A percentile compares a stretch with the other conserved stretches of the same genome.
phyloP scores from a whole-genome alignment of 192 early-diverging fungal genomes.

The Funneliformis mosseae region DNA sequence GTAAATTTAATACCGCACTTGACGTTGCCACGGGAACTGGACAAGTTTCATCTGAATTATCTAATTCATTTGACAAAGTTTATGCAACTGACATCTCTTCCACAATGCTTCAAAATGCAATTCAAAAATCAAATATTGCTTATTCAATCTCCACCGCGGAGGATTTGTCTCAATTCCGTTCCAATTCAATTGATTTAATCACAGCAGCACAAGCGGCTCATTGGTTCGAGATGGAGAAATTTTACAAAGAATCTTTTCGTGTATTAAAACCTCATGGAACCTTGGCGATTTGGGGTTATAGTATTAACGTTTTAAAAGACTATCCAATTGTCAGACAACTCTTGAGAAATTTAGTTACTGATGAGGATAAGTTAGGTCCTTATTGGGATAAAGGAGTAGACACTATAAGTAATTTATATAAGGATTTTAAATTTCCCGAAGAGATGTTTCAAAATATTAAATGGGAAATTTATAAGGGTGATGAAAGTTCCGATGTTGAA shows the following conservation, averaged over 20 bases:
- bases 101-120: constrained; percentile 45
- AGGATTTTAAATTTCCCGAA: constrained; percentile 48
- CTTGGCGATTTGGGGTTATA: constrained; percentile 56
- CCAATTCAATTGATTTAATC: constrained; percentile 47
- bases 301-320: constrained; percentile 44
- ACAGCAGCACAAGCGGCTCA: constrained; percentile 54
- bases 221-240: constrained; percentile 59
- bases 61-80: constrained; percentile 53
- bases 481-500: not conserved
- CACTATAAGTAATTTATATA: constrained; percentile 50
- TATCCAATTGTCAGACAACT: constrained; percentile 38
- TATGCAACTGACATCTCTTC: constrained; percentile 48
- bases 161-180: constrained; percentile 38
- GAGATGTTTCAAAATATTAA: constrained; percentile 45
- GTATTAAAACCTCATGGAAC: constrained; percentile 64
- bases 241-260: constrained; percentile 59
- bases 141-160: constrained; percentile 48
- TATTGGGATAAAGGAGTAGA: constrained; percentile 53
- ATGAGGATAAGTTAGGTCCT: constrained; percentile 38
- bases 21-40: constrained; percentile 64
- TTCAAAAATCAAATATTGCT: constrained; percentile 44
- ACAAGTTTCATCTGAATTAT: constrained; percentile 50
- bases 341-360: constrained; percentile 36
- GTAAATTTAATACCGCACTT: constrained; percentile 46
- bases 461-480: constrained; percentile 16